phyloP scores from a whole-genome alignment of 257 asterid genomes.

The Solanum pinnatisectum region DNA sequence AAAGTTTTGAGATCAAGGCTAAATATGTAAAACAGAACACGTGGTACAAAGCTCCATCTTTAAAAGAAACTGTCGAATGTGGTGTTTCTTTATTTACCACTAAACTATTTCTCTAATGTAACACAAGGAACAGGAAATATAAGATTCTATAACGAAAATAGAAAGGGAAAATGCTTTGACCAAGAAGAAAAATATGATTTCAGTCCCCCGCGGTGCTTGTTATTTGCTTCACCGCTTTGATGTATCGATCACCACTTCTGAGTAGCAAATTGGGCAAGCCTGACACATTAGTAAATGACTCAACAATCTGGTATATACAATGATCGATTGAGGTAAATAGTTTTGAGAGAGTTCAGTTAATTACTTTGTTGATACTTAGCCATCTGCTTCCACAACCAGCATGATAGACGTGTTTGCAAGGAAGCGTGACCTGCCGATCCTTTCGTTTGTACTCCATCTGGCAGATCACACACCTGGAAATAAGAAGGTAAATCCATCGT shows the following conservation, averaged over 20 bases:
- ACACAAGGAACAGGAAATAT: not conserved
- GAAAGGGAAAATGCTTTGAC: not conserved
- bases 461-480: conserved; percentile 84
- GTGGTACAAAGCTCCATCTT: not conserved
- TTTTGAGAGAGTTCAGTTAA: not conserved
- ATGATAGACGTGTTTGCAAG: conserved; percentile 90
- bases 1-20: not conserved
- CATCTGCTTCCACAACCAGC: conserved; percentile 75
- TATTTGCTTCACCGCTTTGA: conserved; percentile 4
- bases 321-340: not conserved
- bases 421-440: conserved; percentile 68
- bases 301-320: not conserved
- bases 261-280: conserved; percentile 9
- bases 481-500: not conserved
- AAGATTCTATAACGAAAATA: not conserved
- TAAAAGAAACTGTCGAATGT: not conserved
- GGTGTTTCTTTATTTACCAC: not conserved
- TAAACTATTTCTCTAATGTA: not conserved
- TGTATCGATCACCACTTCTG: conserved; percentile 1
- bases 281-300: not conserved
- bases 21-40: not conserved
- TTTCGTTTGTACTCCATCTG: conserved; percentile 95
- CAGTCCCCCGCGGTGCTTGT: not conserved
- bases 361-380: conserved; percentile 87
- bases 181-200: not conserved